Base-by-base conservation (phyloP, 1,139 yeast species). In the Lodderomyces pseudojiufengensis region DNA sequence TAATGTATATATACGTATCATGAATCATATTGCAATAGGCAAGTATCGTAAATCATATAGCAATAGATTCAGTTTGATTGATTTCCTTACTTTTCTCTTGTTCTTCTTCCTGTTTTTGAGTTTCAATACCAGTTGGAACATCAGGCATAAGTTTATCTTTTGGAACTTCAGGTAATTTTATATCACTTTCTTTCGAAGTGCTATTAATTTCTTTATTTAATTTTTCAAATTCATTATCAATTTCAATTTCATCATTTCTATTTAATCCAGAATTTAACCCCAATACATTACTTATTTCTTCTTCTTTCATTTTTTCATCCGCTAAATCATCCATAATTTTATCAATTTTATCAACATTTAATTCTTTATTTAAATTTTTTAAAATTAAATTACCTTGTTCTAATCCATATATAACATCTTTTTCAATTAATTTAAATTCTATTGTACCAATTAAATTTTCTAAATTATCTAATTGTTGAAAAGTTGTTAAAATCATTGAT, bases 381-480 rank as follows among this genome's bases (percentile, higher is more conserved):
- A 92, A 70, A 7, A 87, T 86, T 40, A 70, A 65, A 54, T 84
- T 87, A 18, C 97, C 97, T 46, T 84, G 82, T 47, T 78, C 71
- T 31, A 92, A 66, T 0, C 97, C 96, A 44, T 73, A 76, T 11
- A 88, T 49, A 35, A 92, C 90, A 51, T 87, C 95, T 47, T 80
- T 80, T 55, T 90, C 97, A 26, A 92, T 82, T 43, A 85, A 62
- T 49, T 95, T 92, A 61, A 85, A 88, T 60, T 92, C 97, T 29
- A 92, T 84, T 23, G 84, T 80, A 15, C 79, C 76, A 4, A 83
- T 78, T 53, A 85, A 67, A 36, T 70, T 69, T 52, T 90, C 97
- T 27, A 92, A 61, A 33, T 85, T 84, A 39, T 79, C 83, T 23
- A 88, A 64, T 57, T 92, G 97, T 27, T 73, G 78, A 38, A 81